Evolutionary conservation across 108 stramenopile species (phyloP).

Genomic region (Nannochloropsis gaditana): DNA sequence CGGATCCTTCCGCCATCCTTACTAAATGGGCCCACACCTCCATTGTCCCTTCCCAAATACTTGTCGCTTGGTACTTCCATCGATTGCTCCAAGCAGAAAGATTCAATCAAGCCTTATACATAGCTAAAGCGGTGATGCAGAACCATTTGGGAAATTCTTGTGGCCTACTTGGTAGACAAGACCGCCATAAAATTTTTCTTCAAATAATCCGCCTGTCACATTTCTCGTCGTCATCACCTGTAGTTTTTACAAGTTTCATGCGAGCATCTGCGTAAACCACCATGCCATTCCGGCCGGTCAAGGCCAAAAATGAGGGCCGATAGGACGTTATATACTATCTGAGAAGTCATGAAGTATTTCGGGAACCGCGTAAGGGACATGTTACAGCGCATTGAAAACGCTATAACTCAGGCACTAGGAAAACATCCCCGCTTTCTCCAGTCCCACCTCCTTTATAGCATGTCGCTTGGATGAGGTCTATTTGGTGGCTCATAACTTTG

Average conservation of each 20-base stretch:
- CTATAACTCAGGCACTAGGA: slow-evolving; percentile 74
- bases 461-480: background rate
- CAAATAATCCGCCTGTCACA: slow-evolving; percentile 74
- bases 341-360: slow-evolving; percentile 59
- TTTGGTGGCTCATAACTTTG: slow-evolving; percentile 30
- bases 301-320: slow-evolving; percentile 95
- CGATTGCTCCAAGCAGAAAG: slow-evolving; percentile 93
- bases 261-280: slow-evolving; percentile 80
- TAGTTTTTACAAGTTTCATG: slow-evolving; percentile 94
- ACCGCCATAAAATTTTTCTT: slow-evolving; percentile 97
- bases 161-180: slow-evolving; percentile 98
- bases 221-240: slow-evolving; percentile 98
- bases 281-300: slow-evolving; percentile 97
- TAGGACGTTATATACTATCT: slow-evolving; percentile 78
- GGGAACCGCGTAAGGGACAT: slow-evolving; percentile 31
- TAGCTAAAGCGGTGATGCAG: slow-evolving; percentile 85
- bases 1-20: slow-evolving; percentile 39
- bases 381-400: slow-evolving; percentile 60
- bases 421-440: slow-evolving; percentile 69
- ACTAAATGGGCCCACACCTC: slow-evolving; percentile 51
- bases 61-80: slow-evolving; percentile 67
- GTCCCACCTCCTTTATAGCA: slow-evolving; percentile 67
- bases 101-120: slow-evolving; percentile 75
- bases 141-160: slow-evolving; percentile 93
- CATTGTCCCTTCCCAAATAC: slow-evolving; percentile 42